Conservation (phyloP, 2,329 filamentous ascomycete genomes). For the Aspergillus puulaauensis region DNA sequence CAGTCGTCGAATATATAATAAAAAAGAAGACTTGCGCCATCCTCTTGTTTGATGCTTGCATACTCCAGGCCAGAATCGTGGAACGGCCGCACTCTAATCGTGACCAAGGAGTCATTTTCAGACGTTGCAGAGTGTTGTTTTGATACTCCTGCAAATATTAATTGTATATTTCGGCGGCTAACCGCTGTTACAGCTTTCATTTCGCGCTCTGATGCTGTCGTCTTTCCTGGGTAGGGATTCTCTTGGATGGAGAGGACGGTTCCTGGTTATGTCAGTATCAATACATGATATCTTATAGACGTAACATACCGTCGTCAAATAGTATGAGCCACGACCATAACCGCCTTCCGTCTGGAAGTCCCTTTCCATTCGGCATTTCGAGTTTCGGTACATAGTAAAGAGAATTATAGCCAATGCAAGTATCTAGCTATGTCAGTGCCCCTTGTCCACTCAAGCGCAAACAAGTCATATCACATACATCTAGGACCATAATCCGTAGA, state of each 20-base stretch:
- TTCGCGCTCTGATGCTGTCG: constrained; percentile 28
- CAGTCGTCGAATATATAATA: constrained; percentile 70
- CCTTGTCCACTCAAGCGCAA: constrained; percentile 3
- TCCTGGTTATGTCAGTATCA: constrained; percentile 40
- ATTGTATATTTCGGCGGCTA: constrained; percentile 58
- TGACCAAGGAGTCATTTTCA: constrained; percentile 52
- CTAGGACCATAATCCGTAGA: constrained; percentile 67
- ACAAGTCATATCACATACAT: constrained; percentile 47
- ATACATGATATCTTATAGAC: not conserved
- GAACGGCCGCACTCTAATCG: constrained; percentile 44
- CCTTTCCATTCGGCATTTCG: constrained; percentile 31
- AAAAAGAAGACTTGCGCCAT: constrained; percentile 62
- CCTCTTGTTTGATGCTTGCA: constrained; percentile 43
- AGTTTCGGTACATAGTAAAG: constrained; percentile 49
- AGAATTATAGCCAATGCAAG: constrained; percentile 71
- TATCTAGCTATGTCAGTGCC: constrained; percentile 46
- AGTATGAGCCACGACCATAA: constrained; percentile 72
- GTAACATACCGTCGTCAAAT: constrained; percentile 59
- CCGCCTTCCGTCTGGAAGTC: constrained; percentile 51
- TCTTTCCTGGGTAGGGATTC: constrained; percentile 51
- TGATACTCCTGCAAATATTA: constrained; percentile 63
- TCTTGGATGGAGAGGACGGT: constrained; percentile 72
- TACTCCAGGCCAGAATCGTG: constrained; percentile 29
- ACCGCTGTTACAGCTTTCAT: constrained; percentile 31
- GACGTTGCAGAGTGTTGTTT: constrained; percentile 48